Percentiles rank a stretch among this genome's conserved stretches.
Conservation (phyloP, 2,329 filamentous ascomycete species). For the Mycosphaerella arachidis region DNA sequence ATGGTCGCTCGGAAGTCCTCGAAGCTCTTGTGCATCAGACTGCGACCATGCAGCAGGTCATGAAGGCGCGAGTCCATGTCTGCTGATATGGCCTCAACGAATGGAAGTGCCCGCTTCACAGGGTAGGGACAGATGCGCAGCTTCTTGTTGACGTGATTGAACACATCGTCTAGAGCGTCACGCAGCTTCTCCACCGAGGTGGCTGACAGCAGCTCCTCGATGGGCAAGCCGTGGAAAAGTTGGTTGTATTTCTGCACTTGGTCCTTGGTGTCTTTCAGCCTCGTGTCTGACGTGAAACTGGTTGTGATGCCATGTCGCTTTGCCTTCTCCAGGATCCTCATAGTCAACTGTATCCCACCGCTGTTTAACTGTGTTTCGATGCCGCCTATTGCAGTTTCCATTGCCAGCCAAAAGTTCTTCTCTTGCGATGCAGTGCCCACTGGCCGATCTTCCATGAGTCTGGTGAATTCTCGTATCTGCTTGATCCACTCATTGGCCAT, state of each 20-base stretch:
- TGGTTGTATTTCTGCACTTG: constrained; percentile 98
- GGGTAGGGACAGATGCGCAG: constrained; percentile 94
- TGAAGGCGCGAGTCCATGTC: constrained; percentile 87
- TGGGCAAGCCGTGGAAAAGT: constrained; percentile 94
- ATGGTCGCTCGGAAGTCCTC: constrained; percentile 84
- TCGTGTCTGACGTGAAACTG: constrained; percentile 93
- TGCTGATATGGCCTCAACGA: constrained; percentile 95
- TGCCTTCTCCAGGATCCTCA: constrained; percentile 92
- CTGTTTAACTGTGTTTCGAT: constrained; percentile 86
- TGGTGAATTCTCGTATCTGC: constrained; percentile 93
- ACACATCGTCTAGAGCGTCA: constrained; percentile 84
- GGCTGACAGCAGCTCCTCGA: constrained; percentile 90
- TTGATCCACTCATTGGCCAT: constrained; percentile 98
- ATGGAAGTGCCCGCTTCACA: constrained; percentile 78
- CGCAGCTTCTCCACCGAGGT: constrained; percentile 84
- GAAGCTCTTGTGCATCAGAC: constrained; percentile 88
- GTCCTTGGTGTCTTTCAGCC: constrained; percentile 91
- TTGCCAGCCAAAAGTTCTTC: constrained; percentile 98
- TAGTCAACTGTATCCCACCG: constrained; percentile 81
- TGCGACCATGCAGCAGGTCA: constrained; percentile 75
- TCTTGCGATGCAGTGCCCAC: constrained; percentile 85
- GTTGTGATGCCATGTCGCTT: constrained; percentile 98
- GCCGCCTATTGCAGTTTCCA: constrained; percentile 87
- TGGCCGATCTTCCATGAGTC: constrained; percentile 79
- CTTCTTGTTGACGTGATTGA: constrained; percentile 95